Evolutionary conservation across 2,329 filamentous ascomycete species (phyloP), one percentile per base, ranked within the genome.

Genomic region (Neonectria coccinea): DNA sequence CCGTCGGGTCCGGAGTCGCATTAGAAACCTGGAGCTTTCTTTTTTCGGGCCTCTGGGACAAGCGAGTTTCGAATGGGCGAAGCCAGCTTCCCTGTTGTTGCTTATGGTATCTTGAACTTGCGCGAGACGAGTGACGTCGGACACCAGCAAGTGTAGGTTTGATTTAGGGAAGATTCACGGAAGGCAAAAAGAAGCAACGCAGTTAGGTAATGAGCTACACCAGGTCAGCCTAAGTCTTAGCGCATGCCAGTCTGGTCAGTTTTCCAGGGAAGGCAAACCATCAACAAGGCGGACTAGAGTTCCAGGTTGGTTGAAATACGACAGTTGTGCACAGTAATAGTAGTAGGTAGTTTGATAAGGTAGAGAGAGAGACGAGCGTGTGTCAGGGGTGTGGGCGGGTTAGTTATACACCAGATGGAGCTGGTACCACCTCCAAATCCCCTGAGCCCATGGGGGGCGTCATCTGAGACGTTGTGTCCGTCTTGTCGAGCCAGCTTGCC

Each of bases 391-490:
- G 61, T 42, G 44, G 27, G n/a, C 29, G 31, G 10, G 51, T 31
- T 44, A 47, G 50, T 51, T 64, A 53, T 51, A 58, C 36, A 41
- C n/a, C 42, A 41, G 36, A 44, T 59, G 51, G 51, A 55, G 31
- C 50, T 54, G 22, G 20, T 33, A 51, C n/a, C n/a, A 51, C 56
- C 20, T 31, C 45, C 29, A 39, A 44, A 56, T 9, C 12, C 47
- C 47, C 20, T 41, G 22, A 42, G 31, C 18, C 41, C 51, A 11
- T 18, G 25, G 25, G 39, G 25, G 29, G 56, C 44, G 51, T 56
- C 61, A 64, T 59, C 56, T 64, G 61, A 64, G 61, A 55, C 51
- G 36, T 44, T 44, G 41, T 59, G 20, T 39, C 56, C 25, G 33
- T 33, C 48, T 12, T 18, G 29, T 36, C 27, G 16, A 50, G 47